These are phyloP conservation scores for Botrytis galanthina DNA, from an alignment of 2,329 filamentous ascomycete species.

Conservation along the genomic window DNA sequence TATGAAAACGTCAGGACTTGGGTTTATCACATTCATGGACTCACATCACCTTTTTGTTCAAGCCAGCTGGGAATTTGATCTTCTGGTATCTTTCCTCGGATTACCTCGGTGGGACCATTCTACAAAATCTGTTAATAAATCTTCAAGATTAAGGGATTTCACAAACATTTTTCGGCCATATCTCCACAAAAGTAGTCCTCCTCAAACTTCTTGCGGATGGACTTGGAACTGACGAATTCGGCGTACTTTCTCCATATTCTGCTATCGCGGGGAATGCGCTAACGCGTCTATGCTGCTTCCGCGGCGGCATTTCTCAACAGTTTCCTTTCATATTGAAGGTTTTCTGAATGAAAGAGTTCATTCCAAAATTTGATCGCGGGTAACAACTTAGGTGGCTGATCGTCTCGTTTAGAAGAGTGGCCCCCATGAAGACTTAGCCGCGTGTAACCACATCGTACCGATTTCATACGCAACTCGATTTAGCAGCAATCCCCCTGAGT, in stretches of 20 bases:
- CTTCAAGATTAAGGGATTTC: neutral
- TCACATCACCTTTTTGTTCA: neutral
- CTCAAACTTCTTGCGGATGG: neutral
- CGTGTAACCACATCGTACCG: neutral
- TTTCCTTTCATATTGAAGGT: neutral
- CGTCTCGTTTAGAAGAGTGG: neutral
- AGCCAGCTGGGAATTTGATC: constrained; percentile 10
- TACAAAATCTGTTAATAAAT: neutral
- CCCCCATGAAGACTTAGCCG: constrained; percentile 8
- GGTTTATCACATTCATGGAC: neutral
- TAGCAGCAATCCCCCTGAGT: constrained; percentile 10
- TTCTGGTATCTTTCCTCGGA: constrained; percentile 3
- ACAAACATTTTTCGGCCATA: constrained; percentile 10
- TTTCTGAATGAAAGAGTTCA: neutral
- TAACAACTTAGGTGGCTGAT: neutral
- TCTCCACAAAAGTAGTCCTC: constrained; percentile 8
- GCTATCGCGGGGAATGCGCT: constrained; percentile 12
- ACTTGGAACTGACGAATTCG: neutral
- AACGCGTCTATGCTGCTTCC: constrained; percentile 8
- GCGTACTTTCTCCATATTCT: constrained; percentile 6
- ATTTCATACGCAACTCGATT: neutral
- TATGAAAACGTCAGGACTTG: neutral
- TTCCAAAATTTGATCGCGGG: neutral
- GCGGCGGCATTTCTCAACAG: neutral
- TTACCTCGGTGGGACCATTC: constrained; percentile 8